Evolutionary conservation across 768 basidiomycete species (phyloP), one percentile per base, ranked within the genome.

Genomic region (Naganishia friedmannii): DNA sequence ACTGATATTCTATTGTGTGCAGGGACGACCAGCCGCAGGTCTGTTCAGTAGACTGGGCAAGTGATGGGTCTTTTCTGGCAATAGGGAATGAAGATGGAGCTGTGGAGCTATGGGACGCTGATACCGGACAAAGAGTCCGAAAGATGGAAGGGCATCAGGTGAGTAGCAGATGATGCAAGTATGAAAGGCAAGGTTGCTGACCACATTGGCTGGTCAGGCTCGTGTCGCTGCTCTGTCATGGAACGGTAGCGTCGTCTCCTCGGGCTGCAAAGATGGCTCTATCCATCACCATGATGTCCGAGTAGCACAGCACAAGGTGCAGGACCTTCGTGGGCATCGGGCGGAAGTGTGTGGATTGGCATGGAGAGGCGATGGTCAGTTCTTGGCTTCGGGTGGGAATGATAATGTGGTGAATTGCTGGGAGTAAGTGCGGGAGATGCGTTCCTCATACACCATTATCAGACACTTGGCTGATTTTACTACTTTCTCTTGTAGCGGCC

Each of bases 351-450:
- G 94, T 78, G 93, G 94, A 2, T 77, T 98, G 65, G 88, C 88
- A 69, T 98, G 93, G 93, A 84, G 93, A 55, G 78, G 84, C 1
- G 94, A 94, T 74, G 92, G 93, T 0, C 73, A 93, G 79, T 83
- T 95, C 23, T 85, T 99, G 28, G 95, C 95, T 0, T 93, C 91
- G 73, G 95, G 95, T 1, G 95, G 93, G 0, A 96, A 98, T 77
- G 96, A 98, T 80, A 97, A 98, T 73, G 93, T 96, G 23, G 93
- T 98, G 66, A 95, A 96, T 77, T 89, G 96, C 60, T 99, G 95
- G 95, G 95, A 99, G 7, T 85, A 91, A 67, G 83, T 90, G 0
- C 34, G 42, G 86, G 87, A 0, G 86, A 87, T 7, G 3, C 48
- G 6, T 71, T 85, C 85, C 37, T 67, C 63, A 15, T 58, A 68